Evolutionary conservation across 1,284 basidiomycete species (phyloP).

Genomic region (Ustilago sp.): DNA sequence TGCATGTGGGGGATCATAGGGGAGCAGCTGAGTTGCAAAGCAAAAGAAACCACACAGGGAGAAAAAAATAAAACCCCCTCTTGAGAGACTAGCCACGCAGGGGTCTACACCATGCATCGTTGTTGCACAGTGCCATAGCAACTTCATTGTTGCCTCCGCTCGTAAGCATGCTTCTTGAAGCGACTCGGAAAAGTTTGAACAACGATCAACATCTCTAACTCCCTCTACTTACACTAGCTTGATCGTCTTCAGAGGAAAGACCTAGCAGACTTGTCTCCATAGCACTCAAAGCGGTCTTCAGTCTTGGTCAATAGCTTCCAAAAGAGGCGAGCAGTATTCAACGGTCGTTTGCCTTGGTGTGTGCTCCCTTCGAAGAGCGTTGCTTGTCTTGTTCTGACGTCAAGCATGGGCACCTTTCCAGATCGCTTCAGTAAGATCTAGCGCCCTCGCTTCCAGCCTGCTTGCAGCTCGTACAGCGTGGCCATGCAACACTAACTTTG

Average conservation of each 20-base stretch:
- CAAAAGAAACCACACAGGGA: background rate
- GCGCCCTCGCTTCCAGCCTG: slow-evolving; percentile 13
- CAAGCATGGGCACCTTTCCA: background rate
- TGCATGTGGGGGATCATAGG: background rate
- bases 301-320: too few relatives aligned
- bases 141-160: background rate
- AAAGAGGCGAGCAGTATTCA: background rate
- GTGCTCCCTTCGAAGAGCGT: background rate
- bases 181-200: background rate
- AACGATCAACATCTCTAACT: too few relatives aligned
- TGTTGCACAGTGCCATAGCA: background rate
- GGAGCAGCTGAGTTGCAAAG: background rate
- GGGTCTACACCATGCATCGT: slow-evolving; percentile 9
- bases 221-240: too few relatives aligned
- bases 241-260: too few relatives aligned
- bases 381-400: background rate
- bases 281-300: too few relatives aligned
- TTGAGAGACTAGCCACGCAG: slow-evolving; percentile 5
- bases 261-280: background rate
- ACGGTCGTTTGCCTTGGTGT: background rate
- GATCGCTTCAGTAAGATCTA: slow-evolving; percentile 10
- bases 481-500: background rate
- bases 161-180: background rate
- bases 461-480: background rate
- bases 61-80: background rate